Percentiles rank a stretch among this genome's conserved stretches.
Conservation (phyloP, 768 basidiomycete species). For the Lactifluus subvellereus region DNA sequence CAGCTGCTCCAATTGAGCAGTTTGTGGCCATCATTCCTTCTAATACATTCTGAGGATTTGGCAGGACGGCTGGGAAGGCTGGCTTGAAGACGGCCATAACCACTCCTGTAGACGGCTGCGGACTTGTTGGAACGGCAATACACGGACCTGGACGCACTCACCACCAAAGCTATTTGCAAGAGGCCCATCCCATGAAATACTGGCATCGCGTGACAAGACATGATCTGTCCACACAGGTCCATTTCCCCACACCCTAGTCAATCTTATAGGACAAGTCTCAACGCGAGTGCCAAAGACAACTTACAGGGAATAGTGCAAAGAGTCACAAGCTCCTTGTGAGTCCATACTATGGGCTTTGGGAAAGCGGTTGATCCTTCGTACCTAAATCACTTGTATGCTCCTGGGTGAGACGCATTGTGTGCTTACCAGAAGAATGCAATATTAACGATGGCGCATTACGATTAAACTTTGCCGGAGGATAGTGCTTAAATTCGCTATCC, state of each 20-base stretch:
- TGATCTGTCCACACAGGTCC: conserved; percentile 26
- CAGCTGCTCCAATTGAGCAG: conserved; percentile 27
- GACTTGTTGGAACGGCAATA: neutral
- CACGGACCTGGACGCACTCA: conserved; percentile 10
- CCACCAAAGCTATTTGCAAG: conserved; percentile 26
- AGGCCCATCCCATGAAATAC: conserved; percentile 34
- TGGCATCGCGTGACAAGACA: conserved; percentile 31
- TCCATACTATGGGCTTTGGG: conserved; percentile 29
- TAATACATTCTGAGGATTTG: conserved; percentile 32
- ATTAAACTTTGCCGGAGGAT: conserved; percentile 19
- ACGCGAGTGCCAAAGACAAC: neutral
- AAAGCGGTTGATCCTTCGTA: conserved; percentile 28
- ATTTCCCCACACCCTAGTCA: conserved; percentile 24
- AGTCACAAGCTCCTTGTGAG: conserved; percentile 18
- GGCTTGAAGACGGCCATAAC: conserved; percentile 31
- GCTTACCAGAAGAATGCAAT: conserved; percentile 30
- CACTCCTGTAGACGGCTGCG: conserved; percentile 28
- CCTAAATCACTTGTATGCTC: neutral
- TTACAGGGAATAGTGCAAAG: conserved; percentile 21
- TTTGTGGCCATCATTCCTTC: conserved; percentile 26
- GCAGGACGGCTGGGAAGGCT: conserved; percentile 26
- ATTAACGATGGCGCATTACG: conserved; percentile 25
- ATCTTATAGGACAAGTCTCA: neutral
- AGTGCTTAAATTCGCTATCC: conserved; percentile 9
- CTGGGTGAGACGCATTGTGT: neutral